These are phyloP conservation scores for Pseudogymnoascus sp. DNA, from an alignment of 2,329 filamentous ascomycete genomes.

Conservation along the genomic window DNA sequence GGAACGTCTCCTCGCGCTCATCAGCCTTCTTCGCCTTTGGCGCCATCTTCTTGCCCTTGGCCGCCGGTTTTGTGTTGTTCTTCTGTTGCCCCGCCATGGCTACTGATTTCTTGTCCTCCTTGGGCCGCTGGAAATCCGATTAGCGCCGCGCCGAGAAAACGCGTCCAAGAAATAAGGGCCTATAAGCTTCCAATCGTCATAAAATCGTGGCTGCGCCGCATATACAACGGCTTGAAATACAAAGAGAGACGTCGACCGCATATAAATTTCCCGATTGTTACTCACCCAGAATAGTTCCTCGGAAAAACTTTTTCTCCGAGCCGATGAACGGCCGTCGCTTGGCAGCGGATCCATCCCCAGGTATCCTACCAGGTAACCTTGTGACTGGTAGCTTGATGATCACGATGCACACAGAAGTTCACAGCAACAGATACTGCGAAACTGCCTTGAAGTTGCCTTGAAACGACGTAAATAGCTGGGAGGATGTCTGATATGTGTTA, in stretches of 20 bases:
- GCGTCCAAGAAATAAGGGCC: not conserved
- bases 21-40: slow-evolving; percentile 22
- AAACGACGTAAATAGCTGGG: not conserved
- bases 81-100: slow-evolving; percentile 6
- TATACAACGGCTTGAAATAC: not conserved
- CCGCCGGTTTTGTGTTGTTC: slow-evolving; percentile 10
- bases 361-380: slow-evolving; percentile 7
- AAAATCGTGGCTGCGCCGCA: not conserved
- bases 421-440: not conserved
- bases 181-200: slow-evolving; percentile 3
- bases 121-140: not conserved
- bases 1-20: slow-evolving; percentile 28
- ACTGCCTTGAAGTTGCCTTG: not conserved
- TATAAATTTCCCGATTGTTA: slow-evolving; percentile 10
- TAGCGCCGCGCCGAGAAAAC: slow-evolving; percentile 5
- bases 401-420: not conserved
- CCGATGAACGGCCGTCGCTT: slow-evolving; percentile 5
- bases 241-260: not conserved
- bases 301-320: slow-evolving; percentile 7
- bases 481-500: not conserved
- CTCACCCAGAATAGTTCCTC: slow-evolving; percentile 9
- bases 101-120: slow-evolving; percentile 5
- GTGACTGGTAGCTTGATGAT: not conserved
- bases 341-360: slow-evolving; percentile 3
- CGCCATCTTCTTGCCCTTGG: slow-evolving; percentile 23